Evolutionary conservation across 176 grass and related monocot genomes (phyloP), one percentile per base, ranked within the genome.

Genomic region (Avena insularis): DNA sequence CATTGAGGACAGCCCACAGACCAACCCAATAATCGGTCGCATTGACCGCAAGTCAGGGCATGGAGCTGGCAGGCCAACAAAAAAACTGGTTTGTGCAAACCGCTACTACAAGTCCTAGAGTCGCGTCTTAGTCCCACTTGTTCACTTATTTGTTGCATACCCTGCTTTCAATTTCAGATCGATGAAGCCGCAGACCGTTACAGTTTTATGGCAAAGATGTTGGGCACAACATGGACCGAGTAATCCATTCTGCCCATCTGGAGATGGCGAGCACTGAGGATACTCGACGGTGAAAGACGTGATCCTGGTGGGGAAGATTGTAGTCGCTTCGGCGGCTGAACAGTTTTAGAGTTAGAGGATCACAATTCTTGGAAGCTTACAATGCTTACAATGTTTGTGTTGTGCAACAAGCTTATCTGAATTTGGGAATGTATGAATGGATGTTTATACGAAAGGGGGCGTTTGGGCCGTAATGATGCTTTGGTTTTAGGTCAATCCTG

Each of bases 141-240:
- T 55, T 89, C 48, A 31, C 38, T 75, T 83, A 68, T 46, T 85
- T 87, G 46, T 87, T 2, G 6, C 66, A 71, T 76, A 15, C 9
- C 10, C 11, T 81, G 13, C 2, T 6, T 62, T 71, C 20, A 43
- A 66, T 90, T 90, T 45, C 86, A 98, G 96, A 98, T 98, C 73
- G 91, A 93, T 9, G 91, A 98, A 66, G 96, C 84, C 16, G 91
- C 86, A 0, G 96, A 98, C 77, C 89, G 91, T 9, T 98, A 95
- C 86, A 89, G 96, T 79, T 98, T 98, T 84, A 91, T 98, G 96
- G 93, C 91, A 6, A 98, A 98, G 82, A 88, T 98, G 77, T 71
- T 98, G 50, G 91, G 88, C 5, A 64, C 75, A 57, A 86, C 88
- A 75, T 95, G 96, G 96, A 91, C 55, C 31, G 91, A 87, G 6